Evolutionary conservation across 1,284 basidiomycete species (phyloP), one percentile per base, ranked within the genome.

Genomic region (Ceratobasidium sp.): DNA sequence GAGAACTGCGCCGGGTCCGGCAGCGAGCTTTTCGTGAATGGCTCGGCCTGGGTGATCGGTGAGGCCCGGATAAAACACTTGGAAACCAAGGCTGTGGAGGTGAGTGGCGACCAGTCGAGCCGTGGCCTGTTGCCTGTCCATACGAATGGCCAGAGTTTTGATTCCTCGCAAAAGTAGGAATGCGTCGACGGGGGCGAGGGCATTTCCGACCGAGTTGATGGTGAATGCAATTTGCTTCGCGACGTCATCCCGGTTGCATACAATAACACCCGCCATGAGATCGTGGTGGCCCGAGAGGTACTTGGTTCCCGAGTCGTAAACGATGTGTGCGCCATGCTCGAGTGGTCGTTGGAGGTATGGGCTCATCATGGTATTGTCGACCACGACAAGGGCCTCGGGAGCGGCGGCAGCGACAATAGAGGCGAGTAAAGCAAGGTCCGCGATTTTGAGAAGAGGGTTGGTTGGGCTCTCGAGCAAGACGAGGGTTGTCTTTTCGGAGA

Each of bases 321-420:
- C 96, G 64, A 99, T 89, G 79, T 99, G 97, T 57, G 92, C 94
- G 32, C 97, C 97, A 74, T 97, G 91, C 79, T 98, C 95, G 64
- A 99, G 87, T 1, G 97, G 97, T 70, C 96, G 86, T 82, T 98
- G 96, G 21, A 99, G 86, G 82, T 98, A 99, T 10, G 97, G 97
- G 78, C 96, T 98, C 96, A 99, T 98, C 97, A 99, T 99, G 75
- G 97, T 99, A 82, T 99, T 99, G 82, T 99, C 97, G 28, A 96
- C 94, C 34, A 98, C 93, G 74, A 98, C 84, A 77, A 97, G 80
- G 0, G 95, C 95, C 77, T 92, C 85, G 18, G 92, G 92, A 21
- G 92, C 89, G 52, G 87, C 86, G 76, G 90, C 88, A 79, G 96
- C 94, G 75, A 97, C 92, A 76, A 92, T 85, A 64, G 87, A 85